Conservation (phyloP, 2,329 filamentous ascomycete genomes). For the Escovopsis sp. region DNA sequence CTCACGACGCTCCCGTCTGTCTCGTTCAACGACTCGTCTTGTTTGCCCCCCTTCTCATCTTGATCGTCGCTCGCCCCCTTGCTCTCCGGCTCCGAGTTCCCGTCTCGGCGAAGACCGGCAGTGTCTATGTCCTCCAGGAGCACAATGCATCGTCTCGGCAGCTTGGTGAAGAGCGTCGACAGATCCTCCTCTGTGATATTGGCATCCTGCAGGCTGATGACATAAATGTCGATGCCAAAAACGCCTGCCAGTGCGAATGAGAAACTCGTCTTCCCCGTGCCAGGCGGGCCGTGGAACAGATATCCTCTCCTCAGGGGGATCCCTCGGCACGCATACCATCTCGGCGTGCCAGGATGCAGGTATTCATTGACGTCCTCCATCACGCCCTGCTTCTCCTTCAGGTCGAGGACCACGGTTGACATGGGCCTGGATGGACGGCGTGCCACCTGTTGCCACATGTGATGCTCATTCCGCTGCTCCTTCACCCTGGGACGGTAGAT, state of each 20-base stretch:
- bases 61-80: slow-evolving; percentile 6
- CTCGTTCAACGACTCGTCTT: slow-evolving; percentile 9
- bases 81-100: slow-evolving; percentile 16
- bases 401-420: slow-evolving; percentile 60
- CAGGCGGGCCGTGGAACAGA: slow-evolving; percentile 61
- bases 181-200: slow-evolving; percentile 49
- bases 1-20: slow-evolving; percentile 14
- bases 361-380: slow-evolving; percentile 66
- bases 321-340: slow-evolving; percentile 62
- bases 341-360: slow-evolving; percentile 51
- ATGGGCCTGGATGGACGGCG: slow-evolving; percentile 55
- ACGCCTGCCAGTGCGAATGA: slow-evolving; percentile 51
- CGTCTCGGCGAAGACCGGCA: slow-evolving; percentile 38
- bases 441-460: slow-evolving; percentile 41
- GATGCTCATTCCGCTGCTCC: slow-evolving; percentile 29
- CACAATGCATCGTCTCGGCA: slow-evolving; percentile 50
- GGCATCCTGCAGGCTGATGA: slow-evolving; percentile 41
- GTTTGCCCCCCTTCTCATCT: slow-evolving; percentile 5
- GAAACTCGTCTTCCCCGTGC: slow-evolving; percentile 58
- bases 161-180: slow-evolving; percentile 39
- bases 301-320: slow-evolving; percentile 67
- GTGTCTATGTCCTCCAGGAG: slow-evolving; percentile 57
- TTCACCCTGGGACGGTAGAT: slow-evolving; percentile 39
- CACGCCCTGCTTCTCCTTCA: slow-evolving; percentile 48
- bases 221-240: slow-evolving; percentile 52